These are phyloP conservation scores for Monascus ruber DNA, from an alignment of 2,329 filamentous ascomycete species.

Conservation along the genomic window DNA sequence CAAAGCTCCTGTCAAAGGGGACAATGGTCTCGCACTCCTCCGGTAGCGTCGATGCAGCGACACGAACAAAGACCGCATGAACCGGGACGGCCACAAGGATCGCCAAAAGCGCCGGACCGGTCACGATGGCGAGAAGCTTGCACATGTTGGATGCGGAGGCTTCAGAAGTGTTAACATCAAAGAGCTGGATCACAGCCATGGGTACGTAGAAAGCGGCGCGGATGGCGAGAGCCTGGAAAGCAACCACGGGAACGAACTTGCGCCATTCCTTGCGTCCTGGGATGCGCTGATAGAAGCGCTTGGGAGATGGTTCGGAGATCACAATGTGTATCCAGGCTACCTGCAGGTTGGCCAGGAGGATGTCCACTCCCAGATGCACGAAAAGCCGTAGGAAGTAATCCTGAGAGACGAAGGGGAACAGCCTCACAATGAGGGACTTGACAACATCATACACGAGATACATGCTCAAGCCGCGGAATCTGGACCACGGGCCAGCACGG, in stretches of 20 bases:
- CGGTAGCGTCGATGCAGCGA: slow-evolving; percentile 77
- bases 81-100: slow-evolving; percentile 63
- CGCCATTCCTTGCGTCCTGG: slow-evolving; percentile 55
- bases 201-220: slow-evolving; percentile 32
- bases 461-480: slow-evolving; percentile 56
- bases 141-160: slow-evolving; percentile 14
- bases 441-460: slow-evolving; percentile 38
- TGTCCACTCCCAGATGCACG: slow-evolving; percentile 44
- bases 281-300: slow-evolving; percentile 58
- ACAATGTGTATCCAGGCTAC: slow-evolving; percentile 79
- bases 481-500: slow-evolving; percentile 52
- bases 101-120: slow-evolving; percentile 38
- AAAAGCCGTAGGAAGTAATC: slow-evolving; percentile 37
- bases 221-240: slow-evolving; percentile 49
- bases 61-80: slow-evolving; percentile 63
- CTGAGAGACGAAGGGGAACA: slow-evolving; percentile 30
- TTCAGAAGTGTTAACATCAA: slow-evolving; percentile 17
- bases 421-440: slow-evolving; percentile 30
- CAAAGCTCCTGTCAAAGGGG: slow-evolving; percentile 79
- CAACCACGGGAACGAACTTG: slow-evolving; percentile 58
- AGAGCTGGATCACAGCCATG: slow-evolving; percentile 39
- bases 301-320: slow-evolving; percentile 56
- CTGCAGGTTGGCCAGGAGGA: slow-evolving; percentile 56
- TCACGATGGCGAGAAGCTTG: slow-evolving; percentile 13
- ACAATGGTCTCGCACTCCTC: slow-evolving; percentile 75